These are phyloP conservation scores for Megacollybia marginata DNA, from an alignment of 768 basidiomycete species.

Conservation along the genomic window DNA sequence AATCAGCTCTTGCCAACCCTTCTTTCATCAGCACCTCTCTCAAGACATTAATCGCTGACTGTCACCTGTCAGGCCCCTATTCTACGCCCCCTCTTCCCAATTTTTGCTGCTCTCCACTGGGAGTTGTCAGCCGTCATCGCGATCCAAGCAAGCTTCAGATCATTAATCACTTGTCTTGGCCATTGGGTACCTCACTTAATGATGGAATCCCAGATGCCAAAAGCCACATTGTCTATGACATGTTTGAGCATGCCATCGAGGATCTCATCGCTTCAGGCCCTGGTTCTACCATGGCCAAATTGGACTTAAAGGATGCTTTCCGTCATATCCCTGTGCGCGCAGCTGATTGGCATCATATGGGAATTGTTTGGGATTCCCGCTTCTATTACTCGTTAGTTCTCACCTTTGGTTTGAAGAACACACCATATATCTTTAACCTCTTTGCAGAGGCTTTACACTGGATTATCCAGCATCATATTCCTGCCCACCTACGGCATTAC, in stretches of 20 bases:
- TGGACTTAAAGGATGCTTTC: slow-evolving; percentile 30
- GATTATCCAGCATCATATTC: slow-evolving; percentile 28
- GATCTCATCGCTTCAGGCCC: slow-evolving; percentile 17
- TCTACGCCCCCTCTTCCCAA: slow-evolving; percentile 6
- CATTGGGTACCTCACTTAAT: slow-evolving; percentile 17
- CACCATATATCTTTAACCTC: too few relatives aligned
- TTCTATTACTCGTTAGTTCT: slow-evolving; percentile 24
- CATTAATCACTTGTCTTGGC: slow-evolving; percentile 25
- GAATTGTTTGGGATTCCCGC: slow-evolving; percentile 20
- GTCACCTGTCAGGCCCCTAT: slow-evolving; percentile 16
- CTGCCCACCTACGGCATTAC: slow-evolving; percentile 21
- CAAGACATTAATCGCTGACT: slow-evolving; percentile 2
- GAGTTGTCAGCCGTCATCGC: slow-evolving; percentile 14
- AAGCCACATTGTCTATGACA: slow-evolving; percentile 21
- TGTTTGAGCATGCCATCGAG: slow-evolving; percentile 15
- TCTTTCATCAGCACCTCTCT: not conserved
- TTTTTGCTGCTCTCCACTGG: slow-evolving; percentile 18
- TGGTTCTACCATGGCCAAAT: slow-evolving; percentile 23
- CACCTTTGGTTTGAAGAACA: slow-evolving; percentile 21
- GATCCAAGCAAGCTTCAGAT: slow-evolving; percentile 14
- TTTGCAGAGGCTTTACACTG: slow-evolving; percentile 20
- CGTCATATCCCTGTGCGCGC: slow-evolving; percentile 24
- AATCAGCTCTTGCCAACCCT: slow-evolving; percentile 2
- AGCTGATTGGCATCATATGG: slow-evolving; percentile 23
- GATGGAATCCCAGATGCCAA: slow-evolving; percentile 23